Base-by-base conservation (phyloP, 1,139 yeast species). In the Sugiyamaella japonica region DNA sequence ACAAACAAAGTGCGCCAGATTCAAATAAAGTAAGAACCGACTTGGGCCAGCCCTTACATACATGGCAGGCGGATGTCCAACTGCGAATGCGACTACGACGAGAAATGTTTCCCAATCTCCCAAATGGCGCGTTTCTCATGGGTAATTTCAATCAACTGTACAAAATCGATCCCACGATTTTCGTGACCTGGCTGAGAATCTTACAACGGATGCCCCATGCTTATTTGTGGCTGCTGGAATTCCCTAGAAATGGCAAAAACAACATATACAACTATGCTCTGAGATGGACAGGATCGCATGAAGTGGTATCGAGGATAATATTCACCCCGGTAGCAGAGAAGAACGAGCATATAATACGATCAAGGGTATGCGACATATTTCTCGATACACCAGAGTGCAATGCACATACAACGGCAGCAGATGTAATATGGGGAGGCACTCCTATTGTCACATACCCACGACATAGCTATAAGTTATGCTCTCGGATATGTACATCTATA, bases 341-440 rank as follows among this genome's bases (percentile, higher is more conserved):
- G 57, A 65, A 63, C 37, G 59, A 62, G 39, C 73, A 70, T 55
- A 60, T 70, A 15, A 55, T 66, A 42, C 58, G 73, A 13, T 66
- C 70, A 8, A 59, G 72, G 9, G 67, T 63, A 3, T 67, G 71
- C 32, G 73, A 70, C 55, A 38, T 70, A 47, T 66, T 70, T 44
- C 53, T 70, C 13, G 73, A 70, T 48, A 70, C 73, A 1, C 73
- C 73, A 6, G 73, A 70, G 49, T 70, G 73, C 55, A 70, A 69
- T 50, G 73, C 71, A 8, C 73, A 70, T 52, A 70, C 73, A n/a
- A 70, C 73, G 2, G 72, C 73, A 16, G 70, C 71, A 0, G 73
- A 70, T 54, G 71, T 69, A 23, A 50, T 65, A 40, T 70, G 73
- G 73, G 58, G 67, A 2, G 71, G 71, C 9, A 67, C 73, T 5